phyloP scores from a whole-genome alignment of 2,329 filamentous ascomycete genomes.

The Phaeosphaeria sp. region DNA sequence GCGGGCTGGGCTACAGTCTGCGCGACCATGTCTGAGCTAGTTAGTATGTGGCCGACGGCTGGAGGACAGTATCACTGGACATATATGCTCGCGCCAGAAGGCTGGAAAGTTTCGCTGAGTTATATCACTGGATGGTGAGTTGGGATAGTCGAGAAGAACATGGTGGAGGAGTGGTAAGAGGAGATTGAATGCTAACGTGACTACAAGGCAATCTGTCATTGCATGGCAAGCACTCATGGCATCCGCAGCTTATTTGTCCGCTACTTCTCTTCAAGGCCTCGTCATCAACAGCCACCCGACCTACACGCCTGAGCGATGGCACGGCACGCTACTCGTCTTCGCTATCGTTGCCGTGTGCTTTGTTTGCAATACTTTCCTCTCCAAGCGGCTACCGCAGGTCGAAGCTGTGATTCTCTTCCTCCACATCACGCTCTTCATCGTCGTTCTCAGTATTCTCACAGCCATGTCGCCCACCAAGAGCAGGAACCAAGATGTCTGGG shows the following conservation, averaged over 20 bases:
- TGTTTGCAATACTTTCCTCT: constrained; percentile 51
- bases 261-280: constrained; percentile 28
- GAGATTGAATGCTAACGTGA: background rate
- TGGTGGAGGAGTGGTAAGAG: too few species aligned
- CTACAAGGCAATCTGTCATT: constrained; percentile 30
- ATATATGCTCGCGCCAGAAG: constrained; percentile 13
- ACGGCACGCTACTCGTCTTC: constrained; percentile 56
- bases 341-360: constrained; percentile 47
- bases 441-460: constrained; percentile 54
- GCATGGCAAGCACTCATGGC: constrained; percentile 48
- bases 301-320: constrained; percentile 52
- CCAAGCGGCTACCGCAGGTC: constrained; percentile 50
- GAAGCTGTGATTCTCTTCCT: constrained; percentile 54
- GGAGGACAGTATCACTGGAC: constrained; percentile 25
- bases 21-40: constrained; percentile 23
- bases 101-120: constrained; percentile 13
- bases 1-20: constrained; percentile 16
- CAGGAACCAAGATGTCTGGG: constrained; percentile 50
- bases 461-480: constrained; percentile 48
- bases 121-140: constrained; percentile 17
- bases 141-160: background rate
- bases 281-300: constrained; percentile 41
- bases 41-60: constrained; percentile 22
- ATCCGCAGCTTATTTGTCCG: constrained; percentile 22
- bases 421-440: constrained; percentile 56